Evolutionary conservation across 352 stramenopile genomes (phyloP).

Genomic region (Phytophthora tubulina): DNA sequence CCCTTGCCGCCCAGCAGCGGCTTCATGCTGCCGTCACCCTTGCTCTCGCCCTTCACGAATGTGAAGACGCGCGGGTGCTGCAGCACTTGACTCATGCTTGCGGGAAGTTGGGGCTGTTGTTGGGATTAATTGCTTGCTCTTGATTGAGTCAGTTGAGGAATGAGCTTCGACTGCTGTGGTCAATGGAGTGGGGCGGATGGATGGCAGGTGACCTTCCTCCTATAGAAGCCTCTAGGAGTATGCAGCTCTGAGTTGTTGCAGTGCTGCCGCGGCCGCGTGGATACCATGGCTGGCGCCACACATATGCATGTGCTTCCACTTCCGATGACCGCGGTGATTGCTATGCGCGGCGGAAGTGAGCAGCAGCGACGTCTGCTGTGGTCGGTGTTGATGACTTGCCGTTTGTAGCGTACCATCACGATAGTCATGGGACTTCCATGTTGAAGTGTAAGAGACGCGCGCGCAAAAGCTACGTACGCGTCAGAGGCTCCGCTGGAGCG

Average conservation of each 20-base stretch:
- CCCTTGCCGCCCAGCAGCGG: constrained; percentile 40
- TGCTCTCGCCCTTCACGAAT: constrained; percentile 43
- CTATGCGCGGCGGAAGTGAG: neutral
- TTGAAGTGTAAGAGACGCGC: neutral
- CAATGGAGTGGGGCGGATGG: neutral
- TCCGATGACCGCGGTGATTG: neutral
- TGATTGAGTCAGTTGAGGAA: constrained; percentile 39
- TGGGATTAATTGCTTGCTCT: constrained; percentile 20
- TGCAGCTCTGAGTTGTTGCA: constrained; percentile 5
- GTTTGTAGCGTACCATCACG: neutral
- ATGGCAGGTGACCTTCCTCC: constrained; percentile 4
- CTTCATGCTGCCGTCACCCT: constrained; percentile 42
- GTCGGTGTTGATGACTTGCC: neutral
- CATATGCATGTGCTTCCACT: neutral
- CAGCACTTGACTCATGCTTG: constrained; percentile 36
- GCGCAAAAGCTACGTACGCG: too few species aligned
- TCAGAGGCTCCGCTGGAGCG: too few species aligned
- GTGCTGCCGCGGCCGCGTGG: neutral
- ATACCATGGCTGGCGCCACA: neutral
- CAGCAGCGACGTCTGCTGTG: neutral
- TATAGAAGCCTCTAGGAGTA: constrained; percentile 20
- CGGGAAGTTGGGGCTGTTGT: neutral
- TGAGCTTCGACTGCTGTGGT: constrained; percentile 24
- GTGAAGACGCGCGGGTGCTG: constrained; percentile 40
- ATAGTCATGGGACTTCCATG: neutral